Base-by-base conservation (phyloP, 116 monocot species). In the Zostera marina region DNA sequence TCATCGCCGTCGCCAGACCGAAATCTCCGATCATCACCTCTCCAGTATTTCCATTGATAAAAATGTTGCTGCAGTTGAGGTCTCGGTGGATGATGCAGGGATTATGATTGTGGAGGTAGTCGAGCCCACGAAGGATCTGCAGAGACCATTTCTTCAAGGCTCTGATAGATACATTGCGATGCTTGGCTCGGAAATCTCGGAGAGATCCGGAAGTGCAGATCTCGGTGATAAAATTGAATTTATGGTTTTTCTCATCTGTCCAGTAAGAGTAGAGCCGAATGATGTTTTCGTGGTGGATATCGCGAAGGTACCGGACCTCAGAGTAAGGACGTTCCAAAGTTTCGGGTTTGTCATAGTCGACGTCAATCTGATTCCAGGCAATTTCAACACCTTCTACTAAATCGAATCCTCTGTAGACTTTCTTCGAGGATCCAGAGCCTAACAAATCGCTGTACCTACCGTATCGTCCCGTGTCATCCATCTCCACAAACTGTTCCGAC, bases 51-150 rank as follows among this genome's bases (percentile, higher is more conserved):
- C 84, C 94, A 25, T 88, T 94, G 75, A 88, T 73, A 69, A 88
- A 88, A 42, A 94, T 64, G 53, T 94, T 94, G 79, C 81, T 81
- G 81, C 81, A 85, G 56, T 88, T 94, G 60, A 94, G 71, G 42
- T 94, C 94, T 22, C 94, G 61, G 72, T 94, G 94, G 59, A 94
- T 88, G 60, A 94, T 72, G 71, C 81, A 82, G 15, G 88, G 94
- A 5, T 88, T 77, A 47, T 75, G 93, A 47, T 57, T 62, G 67
- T 88, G 94, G 49, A 94, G 62, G 66, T 94, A 81, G 9, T 79
- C 70, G 15, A 93, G 74, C 0, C 84, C 93, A 20, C 45, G n/a
- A 16, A 93, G 73, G 25, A 93, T 84, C 75, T 93, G 93, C 12
- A 72, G 44, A 22, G 79, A 68, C 93, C 93, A 93, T 47, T 84